phyloP scores from a whole-genome alignment of 345 rosid species.

The Angophora floribunda region DNA sequence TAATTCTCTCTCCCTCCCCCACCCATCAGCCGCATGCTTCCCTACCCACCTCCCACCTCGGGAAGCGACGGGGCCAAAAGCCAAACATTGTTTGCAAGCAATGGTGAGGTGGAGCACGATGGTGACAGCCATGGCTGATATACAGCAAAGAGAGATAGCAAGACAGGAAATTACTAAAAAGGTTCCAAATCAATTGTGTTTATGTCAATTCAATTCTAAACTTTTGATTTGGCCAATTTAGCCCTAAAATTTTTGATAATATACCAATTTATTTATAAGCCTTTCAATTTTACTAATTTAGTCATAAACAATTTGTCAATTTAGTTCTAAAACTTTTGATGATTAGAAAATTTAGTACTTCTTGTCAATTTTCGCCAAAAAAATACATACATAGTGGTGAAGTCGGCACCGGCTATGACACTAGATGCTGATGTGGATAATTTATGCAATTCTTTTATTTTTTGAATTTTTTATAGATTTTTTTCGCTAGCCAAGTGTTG shows the following conservation, averaged over 20 bases:
- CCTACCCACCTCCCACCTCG: not conserved
- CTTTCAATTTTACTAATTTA: not conserved
- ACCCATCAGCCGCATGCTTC: not conserved
- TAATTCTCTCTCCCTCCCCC: not conserved
- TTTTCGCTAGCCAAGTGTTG: not conserved
- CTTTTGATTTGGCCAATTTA: not conserved
- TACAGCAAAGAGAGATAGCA: not conserved
- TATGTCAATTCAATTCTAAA: not conserved
- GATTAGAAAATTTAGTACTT: no score
- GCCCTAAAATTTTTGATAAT: not conserved
- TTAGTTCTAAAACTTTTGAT: not conserved
- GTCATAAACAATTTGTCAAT: not conserved
- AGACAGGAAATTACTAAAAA: not conserved
- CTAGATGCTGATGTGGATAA: not conserved
- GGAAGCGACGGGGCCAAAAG: not conserved
- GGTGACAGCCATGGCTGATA: not conserved
- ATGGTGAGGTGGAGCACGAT: not conserved
- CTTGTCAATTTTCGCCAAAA: rapidly evolving
- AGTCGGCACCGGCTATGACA: rapidly evolving
- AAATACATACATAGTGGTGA: not conserved
- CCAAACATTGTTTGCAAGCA: not conserved
- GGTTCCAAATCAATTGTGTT: rapidly evolving
- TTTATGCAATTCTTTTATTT: no score
- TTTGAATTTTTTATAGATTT: no score
- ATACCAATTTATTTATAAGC: rapidly evolving